Base-by-base conservation (phyloP, 495 filamentous ascomycete species). In the Hyaloscypha bicolor region DNA sequence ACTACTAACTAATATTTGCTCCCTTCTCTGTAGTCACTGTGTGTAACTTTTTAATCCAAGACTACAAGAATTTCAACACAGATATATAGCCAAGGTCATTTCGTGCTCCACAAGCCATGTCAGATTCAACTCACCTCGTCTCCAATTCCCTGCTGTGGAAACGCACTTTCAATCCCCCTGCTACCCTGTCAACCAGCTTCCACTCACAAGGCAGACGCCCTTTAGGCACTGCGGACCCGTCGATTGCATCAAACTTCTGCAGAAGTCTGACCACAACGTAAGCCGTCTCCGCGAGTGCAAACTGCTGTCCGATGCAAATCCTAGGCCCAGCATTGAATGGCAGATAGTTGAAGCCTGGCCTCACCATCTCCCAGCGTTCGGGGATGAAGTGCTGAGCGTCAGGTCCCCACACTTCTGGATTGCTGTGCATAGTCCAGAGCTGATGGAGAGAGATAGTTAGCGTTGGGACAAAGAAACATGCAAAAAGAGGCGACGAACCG, bases 301-400 rank as follows among this genome's bases (percentile, higher is more conserved):
- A 90, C 84, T 86, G 80, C 86, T 90, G 93, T n/a, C 93, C 93
- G 71, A 96, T 85, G 77, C 93, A 97, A 65, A 96, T 93, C 35
- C 93, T 81, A 39, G 83, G 83, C 1, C 86, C 85, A 19, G 85
- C 84, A 67, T 82, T 84, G 69, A 88, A 88, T 0, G 86, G 85
- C 9, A 86, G 63, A 67, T 83, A 87, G 39, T 78, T 76, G 89
- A 88, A 91, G 5, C 82, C 77, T 69, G 86, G 86, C 63, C 79
- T 78, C 67, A 79, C 76, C 4, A 64, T 67, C 42, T 81, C 77
- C 86, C 87, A 90, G 6, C 87, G 73, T 48, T 85, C 82, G 0
- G 87, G 87, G 1, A 76, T 73, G 71, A 82, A 90, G 14, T 80
- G 60, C 0, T 79, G 76, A 0, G 84, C 82, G 63, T 87, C 83